Percentiles rank a stretch among this genome's conserved stretches.
These are phyloP conservation scores for Colletotrichum sp. DNA, from an alignment of 2,329 filamentous ascomycete genomes.

Conservation along the genomic window DNA sequence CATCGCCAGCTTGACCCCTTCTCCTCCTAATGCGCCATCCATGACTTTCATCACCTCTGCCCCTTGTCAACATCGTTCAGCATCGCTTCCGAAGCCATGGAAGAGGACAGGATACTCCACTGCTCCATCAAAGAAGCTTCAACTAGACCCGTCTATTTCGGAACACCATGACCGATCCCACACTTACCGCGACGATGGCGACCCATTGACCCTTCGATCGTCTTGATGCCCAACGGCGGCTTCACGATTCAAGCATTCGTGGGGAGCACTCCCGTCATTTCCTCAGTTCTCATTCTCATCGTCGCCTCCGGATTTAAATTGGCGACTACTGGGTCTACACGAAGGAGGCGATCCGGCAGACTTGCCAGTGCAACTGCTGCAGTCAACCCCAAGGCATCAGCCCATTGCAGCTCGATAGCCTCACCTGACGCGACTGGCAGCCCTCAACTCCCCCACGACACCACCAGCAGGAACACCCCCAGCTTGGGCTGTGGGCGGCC, in stretches of 20 bases:
- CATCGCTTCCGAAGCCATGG: neutral
- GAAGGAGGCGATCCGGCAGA: neutral
- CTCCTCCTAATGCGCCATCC: neutral
- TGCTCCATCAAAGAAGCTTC: neutral
- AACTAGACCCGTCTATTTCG: neutral
- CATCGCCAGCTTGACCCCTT: neutral
- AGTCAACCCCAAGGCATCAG: neutral
- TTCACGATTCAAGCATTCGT: neutral
- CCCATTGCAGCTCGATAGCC: slow-evolving; percentile 8
- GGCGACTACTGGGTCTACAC: neutral
- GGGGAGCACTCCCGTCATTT: neutral
- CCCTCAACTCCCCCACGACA: neutral
- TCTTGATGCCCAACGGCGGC: slow-evolving; percentile 17
- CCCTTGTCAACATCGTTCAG: neutral
- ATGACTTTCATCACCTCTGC: neutral
- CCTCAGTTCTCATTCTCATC: neutral
- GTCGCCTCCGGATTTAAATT: neutral
- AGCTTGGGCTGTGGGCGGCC: slow-evolving; percentile 8
- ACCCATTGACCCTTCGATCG: neutral
- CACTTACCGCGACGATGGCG: neutral
- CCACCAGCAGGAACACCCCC: neutral
- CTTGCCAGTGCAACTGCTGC: neutral
- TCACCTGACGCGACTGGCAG: slow-evolving; percentile 9
- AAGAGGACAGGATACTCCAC: neutral
- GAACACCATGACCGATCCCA: slow-evolving; percentile 1